Conservation (phyloP, 2,329 filamentous ascomycete species). For the Trichoderma atroviride region DNA sequence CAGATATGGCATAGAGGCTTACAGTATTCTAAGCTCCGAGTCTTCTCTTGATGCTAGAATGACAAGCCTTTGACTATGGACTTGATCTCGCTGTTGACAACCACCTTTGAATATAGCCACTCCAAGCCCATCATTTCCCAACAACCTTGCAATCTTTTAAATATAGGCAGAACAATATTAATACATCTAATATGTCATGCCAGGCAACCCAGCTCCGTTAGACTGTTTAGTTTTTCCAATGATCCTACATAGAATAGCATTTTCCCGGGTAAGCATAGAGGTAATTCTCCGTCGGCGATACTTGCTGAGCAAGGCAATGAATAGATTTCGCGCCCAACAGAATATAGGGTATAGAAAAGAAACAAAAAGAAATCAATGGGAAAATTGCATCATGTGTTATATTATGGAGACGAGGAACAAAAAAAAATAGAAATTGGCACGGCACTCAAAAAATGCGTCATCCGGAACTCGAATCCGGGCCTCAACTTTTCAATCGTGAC, state of each 20-base stretch:
- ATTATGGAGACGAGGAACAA: not conserved
- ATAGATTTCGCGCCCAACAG: not conserved
- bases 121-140: not conserved
- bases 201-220: not conserved
- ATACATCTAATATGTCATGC: not conserved
- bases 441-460: conserved; percentile 22
- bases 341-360: not conserved
- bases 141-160: not conserved
- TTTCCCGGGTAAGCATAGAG: not conserved
- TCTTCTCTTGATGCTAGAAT: not conserved
- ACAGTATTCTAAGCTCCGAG: not conserved
- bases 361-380: not conserved
- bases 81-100: not conserved
- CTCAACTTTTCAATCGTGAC: conserved; percentile 22
- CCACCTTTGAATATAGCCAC: not conserved
- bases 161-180: not conserved
- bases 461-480: conserved; percentile 28
- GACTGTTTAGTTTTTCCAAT: not conserved
- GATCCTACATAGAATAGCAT: not conserved
- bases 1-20: too few relatives aligned
- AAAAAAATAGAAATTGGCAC: not conserved
- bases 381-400: too few relatives aligned
- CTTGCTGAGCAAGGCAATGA: not conserved
- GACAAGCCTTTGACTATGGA: not conserved
- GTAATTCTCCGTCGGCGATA: not conserved